Percentiles rank a stretch among this genome's conserved stretches.
Evolutionary conservation across 805 yeast species (phyloP).

Genomic region (Yamadazyma olivae): DNA sequence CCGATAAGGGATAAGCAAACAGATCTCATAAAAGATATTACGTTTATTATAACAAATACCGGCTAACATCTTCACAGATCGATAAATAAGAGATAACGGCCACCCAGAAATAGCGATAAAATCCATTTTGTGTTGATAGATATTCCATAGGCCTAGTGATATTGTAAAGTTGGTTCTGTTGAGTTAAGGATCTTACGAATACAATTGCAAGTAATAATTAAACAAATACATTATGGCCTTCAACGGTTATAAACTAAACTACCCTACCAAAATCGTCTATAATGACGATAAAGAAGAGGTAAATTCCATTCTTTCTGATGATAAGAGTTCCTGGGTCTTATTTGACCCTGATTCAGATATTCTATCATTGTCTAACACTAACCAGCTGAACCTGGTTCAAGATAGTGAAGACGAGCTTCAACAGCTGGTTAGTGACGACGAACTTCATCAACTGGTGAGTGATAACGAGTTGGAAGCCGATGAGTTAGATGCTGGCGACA

Average conservation of each 20-base stretch:
- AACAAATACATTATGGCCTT: too few relatives aligned
- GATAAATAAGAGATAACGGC: too few relatives aligned
- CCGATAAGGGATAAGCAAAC: too few relatives aligned
- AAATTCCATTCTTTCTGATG: constrained; percentile 19
- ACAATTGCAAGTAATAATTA: too few relatives aligned
- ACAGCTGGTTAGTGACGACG: not conserved
- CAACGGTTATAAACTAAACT: constrained; percentile 15
- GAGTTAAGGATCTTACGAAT: too few relatives aligned
- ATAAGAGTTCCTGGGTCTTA: constrained; percentile 25
- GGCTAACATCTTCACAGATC: too few relatives aligned
- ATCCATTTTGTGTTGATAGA: too few relatives aligned
- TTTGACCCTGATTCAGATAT: constrained; percentile 31
- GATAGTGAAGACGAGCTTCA: not conserved
- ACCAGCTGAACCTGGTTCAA: not conserved
- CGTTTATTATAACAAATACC: too few relatives aligned
- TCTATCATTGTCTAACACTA: constrained; percentile 23
- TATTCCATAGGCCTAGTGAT: too few relatives aligned
- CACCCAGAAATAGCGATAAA: too few relatives aligned
- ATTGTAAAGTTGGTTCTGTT: too few relatives aligned
- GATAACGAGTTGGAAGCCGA: constrained; percentile 1
- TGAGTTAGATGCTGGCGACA: constrained; percentile 5
- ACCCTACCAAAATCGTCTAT: constrained; percentile 13
- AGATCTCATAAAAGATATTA: too few relatives aligned
- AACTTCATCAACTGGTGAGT: not conserved
- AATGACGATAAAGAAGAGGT: constrained; percentile 14